Evolutionary conservation across 345 rosid genomes (phyloP), one percentile per base, ranked within the genome.

Genomic region (Mallotus nudiflorus): DNA sequence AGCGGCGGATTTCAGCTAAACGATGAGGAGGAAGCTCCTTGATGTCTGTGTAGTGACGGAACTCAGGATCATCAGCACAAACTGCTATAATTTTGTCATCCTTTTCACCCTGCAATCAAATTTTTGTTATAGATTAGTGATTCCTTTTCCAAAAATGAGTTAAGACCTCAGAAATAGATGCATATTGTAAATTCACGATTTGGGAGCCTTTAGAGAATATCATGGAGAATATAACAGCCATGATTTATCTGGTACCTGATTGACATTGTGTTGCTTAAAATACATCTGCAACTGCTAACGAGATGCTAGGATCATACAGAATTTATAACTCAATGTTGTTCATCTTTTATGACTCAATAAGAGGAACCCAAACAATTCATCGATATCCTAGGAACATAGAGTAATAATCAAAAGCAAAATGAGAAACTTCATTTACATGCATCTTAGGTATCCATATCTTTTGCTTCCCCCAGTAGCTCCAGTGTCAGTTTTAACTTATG

Each of bases 41-140:
- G 87, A 95, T 85, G 82, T 92, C 98, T 54, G 74, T 82, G 86
- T 89, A 92, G 62, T 95, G 99, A 80, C 94, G 92, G 76, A 95
- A 90, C 81, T 95, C 99, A 0, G 99, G 99, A 71, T 95, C 99
- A 84, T 95, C 99, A 69, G 96, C 99, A 78, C 98, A 95, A 1
- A 95, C 98, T 51, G 99, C 98, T 51, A 95, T 92, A 37, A 95
- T 92, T 81, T 95, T 95, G 87, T 95, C 97, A 78, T 95, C 98
- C 78, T 92, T 92, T 69, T 92, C 99, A 66, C 98, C 98, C 98
- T 91, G 84, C 72, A 79, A 72, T 53, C 49, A 20, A 53, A 35
- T 16, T 65, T 20, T 44, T 60, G 37, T 16, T 13, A 51, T 9
- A 33, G 25, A 15, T 22, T 10, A 2, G 18, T 55, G 28, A 29